phyloP scores from a whole-genome alignment of 139 green algal species.

The Zygnema cylindricum region DNA sequence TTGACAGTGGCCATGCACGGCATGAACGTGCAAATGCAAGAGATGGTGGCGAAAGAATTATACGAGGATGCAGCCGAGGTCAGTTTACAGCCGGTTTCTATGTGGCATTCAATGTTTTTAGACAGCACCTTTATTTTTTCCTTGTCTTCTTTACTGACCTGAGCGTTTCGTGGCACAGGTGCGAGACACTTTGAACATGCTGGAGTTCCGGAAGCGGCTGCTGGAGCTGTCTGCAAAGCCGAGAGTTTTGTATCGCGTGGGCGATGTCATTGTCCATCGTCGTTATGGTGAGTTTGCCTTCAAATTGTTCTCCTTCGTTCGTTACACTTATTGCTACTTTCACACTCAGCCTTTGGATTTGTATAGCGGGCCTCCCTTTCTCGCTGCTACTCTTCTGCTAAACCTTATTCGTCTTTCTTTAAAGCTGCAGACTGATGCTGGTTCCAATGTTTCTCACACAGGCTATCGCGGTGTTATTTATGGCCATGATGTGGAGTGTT shows the following conservation, averaged over 20 bases:
- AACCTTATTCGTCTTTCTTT: too few species aligned
- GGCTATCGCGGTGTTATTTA: constrained; percentile 58
- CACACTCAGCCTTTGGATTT: too few species aligned
- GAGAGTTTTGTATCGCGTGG: constrained; percentile 40
- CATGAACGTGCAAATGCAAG: constrained; percentile 8
- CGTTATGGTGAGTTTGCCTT: constrained; percentile 62
- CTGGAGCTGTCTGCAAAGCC: constrained; percentile 57
- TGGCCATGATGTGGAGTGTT: constrained; percentile 56
- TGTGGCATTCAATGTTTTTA: too few species aligned
- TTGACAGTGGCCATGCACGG: neutral
- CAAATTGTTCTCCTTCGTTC: too few species aligned
- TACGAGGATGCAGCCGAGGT: constrained; percentile 46
- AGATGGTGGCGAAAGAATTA: constrained; percentile 18
- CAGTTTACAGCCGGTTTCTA: neutral
- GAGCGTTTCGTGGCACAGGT: too few species aligned
- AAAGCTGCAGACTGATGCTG: too few species aligned
- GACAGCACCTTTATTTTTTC: too few species aligned
- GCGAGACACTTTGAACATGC: constrained; percentile 32
- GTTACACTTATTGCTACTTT: too few species aligned
- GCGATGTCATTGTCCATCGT: constrained; percentile 57
- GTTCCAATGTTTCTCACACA: too few species aligned
- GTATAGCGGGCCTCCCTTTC: too few species aligned
- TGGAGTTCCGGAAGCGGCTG: constrained; percentile 52
- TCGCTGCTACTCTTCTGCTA: too few species aligned
- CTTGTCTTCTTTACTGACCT: too few species aligned